Conservation (phyloP, 1,284 basidiomycete species). For the Ceratobasidium theobromae region DNA sequence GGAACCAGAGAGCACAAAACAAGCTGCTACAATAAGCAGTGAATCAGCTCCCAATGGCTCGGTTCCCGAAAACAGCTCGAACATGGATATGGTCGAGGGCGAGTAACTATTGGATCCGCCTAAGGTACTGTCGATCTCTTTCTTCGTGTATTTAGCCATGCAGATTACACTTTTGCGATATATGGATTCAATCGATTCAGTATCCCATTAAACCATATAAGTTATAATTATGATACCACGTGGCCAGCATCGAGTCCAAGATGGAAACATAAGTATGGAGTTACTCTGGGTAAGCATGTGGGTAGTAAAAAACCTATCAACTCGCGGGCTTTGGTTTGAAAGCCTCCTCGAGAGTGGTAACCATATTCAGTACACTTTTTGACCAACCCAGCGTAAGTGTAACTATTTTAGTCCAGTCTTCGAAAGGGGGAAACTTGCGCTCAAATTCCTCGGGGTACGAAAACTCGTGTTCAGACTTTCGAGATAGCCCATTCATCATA, state of each 20-base stretch:
- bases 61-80: not conserved
- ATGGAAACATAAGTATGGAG: too few species aligned
- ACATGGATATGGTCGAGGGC: constrained; percentile 12
- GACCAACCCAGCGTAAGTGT: constrained; percentile 1
- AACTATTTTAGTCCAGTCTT: not conserved
- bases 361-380: constrained; percentile 1
- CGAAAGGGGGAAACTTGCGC: not conserved
- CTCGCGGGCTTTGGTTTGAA: not conserved
- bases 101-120: not conserved
- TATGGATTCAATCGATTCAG: not conserved
- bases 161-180: not conserved
- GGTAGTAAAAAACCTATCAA: too few species aligned
- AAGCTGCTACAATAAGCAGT: not conserved
- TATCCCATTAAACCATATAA: not conserved
- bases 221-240: too few species aligned
- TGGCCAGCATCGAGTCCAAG: too few species aligned
- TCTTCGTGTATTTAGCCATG: constrained; percentile 13
- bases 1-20: not conserved
- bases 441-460: constrained; percentile 15
- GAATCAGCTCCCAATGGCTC: not conserved
- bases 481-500: constrained; percentile 7
- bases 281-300: too few species aligned
- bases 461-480: not conserved
- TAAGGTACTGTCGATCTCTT: constrained; percentile 20
- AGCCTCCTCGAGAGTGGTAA: not conserved